Evolutionary conservation across 352 stramenopile species (phyloP), one percentile per base, ranked within the genome.

Genomic region (Thalassiosira ordinaria): DNA sequence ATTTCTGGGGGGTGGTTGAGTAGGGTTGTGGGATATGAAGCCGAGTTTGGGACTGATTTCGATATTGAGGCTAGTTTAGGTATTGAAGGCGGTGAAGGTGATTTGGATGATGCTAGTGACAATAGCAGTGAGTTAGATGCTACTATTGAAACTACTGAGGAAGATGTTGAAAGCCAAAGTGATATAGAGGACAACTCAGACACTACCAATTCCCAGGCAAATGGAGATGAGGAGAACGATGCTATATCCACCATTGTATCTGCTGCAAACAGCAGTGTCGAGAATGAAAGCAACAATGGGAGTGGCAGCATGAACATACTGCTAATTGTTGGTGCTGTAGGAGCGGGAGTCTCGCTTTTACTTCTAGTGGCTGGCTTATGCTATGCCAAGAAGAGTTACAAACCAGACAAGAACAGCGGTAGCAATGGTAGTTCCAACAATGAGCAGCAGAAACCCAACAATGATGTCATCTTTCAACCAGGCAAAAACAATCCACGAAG

Each of bases 241-340:
- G n/a, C n/a, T n/a, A n/a, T n/a, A n/a, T n/a, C 24, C 16, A 51
- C 8, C 18, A 20, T 51, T 51, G 18, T 51, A 33, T 20, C 47
- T 14, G n/a, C 22, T 26, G 20, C 55, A 66, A 52, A 41, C 20
- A 53, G 46, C 31, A 46, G 1, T 13, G 27, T 29, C 22, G 20
- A 9, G 39, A 27, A 7, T 24, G 4, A 57, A 39, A 46, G 11
- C 22, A 33, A 18, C 20, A 60, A 22, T 16, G 65, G 16, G 14
- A 27, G 14, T n/a, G 24, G 20, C 4, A 75, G 22, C 27, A 35
- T 51, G 16, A 84, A 70, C 33, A 44, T 63, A 5, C 69, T 78
- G 35, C 60, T 85, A 29, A 47, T 85, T 33, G 49, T 85, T 27
- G 78, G 78, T 2, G 65, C 66, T 8, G 52, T 55, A 20, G 78